These are phyloP conservation scores for Cladosporium phlei DNA, from an alignment of 2,329 filamentous ascomycete genomes.

Conservation along the genomic window DNA sequence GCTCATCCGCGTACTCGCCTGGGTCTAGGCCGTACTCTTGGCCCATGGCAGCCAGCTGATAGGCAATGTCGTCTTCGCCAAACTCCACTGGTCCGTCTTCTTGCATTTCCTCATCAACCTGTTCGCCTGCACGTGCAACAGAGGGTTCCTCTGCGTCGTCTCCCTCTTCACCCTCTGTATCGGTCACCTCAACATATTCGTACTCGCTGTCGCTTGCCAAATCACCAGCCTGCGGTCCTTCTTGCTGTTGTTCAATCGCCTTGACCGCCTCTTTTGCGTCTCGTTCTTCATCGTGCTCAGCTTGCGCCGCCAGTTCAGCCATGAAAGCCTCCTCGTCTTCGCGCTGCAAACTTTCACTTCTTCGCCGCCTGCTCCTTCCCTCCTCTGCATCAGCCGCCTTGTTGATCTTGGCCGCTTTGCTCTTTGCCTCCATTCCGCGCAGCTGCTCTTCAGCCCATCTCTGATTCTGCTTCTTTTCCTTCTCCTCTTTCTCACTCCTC, in stretches of 20 bases:
- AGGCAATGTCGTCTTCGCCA: constrained; percentile 89
- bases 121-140: constrained; percentile 51
- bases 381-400: constrained; percentile 18
- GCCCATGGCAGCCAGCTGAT: constrained; percentile 84
- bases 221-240: constrained; percentile 28
- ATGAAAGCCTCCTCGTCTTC: constrained; percentile 34
- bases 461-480: constrained; percentile 38
- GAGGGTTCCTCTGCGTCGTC: constrained; percentile 43
- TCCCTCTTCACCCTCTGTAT: constrained; percentile 45
- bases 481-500: constrained; percentile 65
- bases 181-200: constrained; percentile 70
- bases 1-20: constrained; percentile 67
- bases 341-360: constrained; percentile 30
- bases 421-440: constrained; percentile 23
- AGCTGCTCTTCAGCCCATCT: constrained; percentile 30
- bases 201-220: constrained; percentile 64
- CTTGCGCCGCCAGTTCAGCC: constrained; percentile 28
- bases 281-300: constrained; percentile 44
- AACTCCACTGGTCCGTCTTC: constrained; percentile 64
- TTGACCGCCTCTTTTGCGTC: constrained; percentile 60
- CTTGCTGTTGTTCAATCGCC: constrained; percentile 16
- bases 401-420: constrained; percentile 19
- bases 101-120: constrained; percentile 46
- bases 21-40: constrained; percentile 75
- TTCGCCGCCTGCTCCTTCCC: constrained; percentile 19